phyloP scores from a whole-genome alignment of 257 asterid genomes.

The Fraxinus cuspidata region DNA sequence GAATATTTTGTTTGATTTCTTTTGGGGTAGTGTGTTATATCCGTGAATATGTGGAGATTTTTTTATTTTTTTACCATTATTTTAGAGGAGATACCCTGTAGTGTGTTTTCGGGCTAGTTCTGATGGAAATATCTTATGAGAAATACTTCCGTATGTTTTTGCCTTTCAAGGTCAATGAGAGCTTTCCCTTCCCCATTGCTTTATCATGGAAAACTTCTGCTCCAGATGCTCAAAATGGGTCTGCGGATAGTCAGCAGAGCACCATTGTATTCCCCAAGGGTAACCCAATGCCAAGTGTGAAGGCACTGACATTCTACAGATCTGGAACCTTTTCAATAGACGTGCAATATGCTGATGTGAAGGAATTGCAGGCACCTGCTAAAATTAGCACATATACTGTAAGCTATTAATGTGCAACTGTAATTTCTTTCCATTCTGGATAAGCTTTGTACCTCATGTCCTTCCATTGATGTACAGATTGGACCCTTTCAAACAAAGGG shows the following conservation, averaged over 20 bases:
- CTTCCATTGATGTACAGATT: conserved; percentile 43
- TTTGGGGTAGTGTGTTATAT: neutral
- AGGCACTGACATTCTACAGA: conserved; percentile 85
- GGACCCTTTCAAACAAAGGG: conserved; percentile 77
- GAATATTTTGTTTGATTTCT: neutral
- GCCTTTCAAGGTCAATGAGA: conserved; percentile 65
- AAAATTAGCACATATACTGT: conserved; percentile 89
- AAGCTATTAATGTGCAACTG: conserved; percentile 9
- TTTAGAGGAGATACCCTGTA: neutral
- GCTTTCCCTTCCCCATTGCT: conserved; percentile 73
- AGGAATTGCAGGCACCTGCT: conserved; percentile 69
- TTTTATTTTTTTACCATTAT: neutral
- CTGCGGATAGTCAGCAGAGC: conserved; percentile 63
- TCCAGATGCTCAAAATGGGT: conserved; percentile 65
- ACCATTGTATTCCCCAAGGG: conserved; percentile 86
- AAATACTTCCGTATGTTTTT: neutral
- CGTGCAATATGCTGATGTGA: conserved; percentile 74
- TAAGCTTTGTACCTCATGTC: neutral
- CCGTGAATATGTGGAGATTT: neutral
- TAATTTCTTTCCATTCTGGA: neutral
- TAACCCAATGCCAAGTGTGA: conserved; percentile 83
- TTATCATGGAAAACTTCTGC: conserved; percentile 77
- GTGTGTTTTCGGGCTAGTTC: neutral
- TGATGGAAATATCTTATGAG: neutral
- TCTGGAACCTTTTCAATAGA: conserved; percentile 69